phyloP scores from a whole-genome alignment of 2,329 filamentous ascomycete species.

The Tolypocladium ovalisporum region DNA sequence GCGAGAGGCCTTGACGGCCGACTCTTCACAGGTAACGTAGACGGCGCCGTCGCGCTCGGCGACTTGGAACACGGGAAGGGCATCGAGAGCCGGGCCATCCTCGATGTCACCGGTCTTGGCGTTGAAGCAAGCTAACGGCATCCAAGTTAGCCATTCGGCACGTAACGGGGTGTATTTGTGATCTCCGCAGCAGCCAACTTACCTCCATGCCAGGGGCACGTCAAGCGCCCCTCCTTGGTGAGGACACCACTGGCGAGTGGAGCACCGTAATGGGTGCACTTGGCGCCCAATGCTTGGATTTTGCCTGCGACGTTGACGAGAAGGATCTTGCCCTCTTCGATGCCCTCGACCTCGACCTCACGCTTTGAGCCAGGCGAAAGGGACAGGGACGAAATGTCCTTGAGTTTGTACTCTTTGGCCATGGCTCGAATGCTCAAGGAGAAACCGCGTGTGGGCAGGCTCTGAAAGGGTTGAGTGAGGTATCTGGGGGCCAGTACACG shows the following conservation, averaged over 20 bases:
- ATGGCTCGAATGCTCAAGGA: constrained; percentile 26
- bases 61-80: constrained; percentile 74
- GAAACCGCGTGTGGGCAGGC: constrained; percentile 6
- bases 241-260: constrained; percentile 80
- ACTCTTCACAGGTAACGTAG: constrained; percentile 73
- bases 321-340: constrained; percentile 77
- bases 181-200: constrained; percentile 10
- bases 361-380: constrained; percentile 74
- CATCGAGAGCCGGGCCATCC: constrained; percentile 82
- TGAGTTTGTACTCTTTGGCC: constrained; percentile 57
- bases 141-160: neutral
- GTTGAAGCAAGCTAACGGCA: constrained; percentile 72
- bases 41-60: constrained; percentile 71
- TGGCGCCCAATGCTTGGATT: constrained; percentile 69
- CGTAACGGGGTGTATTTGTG: neutral
- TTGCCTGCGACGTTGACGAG: constrained; percentile 69
- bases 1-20: constrained; percentile 64
- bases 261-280: constrained; percentile 87
- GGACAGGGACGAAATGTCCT: constrained; percentile 62
- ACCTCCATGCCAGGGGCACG: constrained; percentile 97
- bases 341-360: constrained; percentile 82
- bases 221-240: constrained; percentile 69
- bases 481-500: neutral
- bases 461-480: neutral
- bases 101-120: constrained; percentile 84